Percentiles rank a stretch among this genome's conserved stretches.
Evolutionary conservation across 495 filamentous ascomycete genomes (phyloP).

Genomic region (Penicillium chermesinum): DNA sequence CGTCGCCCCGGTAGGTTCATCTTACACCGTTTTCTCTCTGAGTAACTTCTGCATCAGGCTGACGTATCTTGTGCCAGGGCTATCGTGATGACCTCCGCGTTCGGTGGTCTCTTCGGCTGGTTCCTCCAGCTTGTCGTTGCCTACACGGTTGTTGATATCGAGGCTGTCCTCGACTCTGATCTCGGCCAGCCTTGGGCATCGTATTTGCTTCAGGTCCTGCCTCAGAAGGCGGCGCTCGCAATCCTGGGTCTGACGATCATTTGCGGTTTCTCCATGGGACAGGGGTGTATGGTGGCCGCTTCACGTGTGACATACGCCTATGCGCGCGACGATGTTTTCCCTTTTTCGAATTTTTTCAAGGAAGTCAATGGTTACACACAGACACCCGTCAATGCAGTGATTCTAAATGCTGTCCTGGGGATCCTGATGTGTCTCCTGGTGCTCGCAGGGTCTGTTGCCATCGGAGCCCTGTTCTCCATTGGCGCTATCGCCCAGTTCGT

Average conservation of each 20-base stretch:
- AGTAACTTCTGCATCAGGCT: too few species aligned
- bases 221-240: conserved; percentile 58
- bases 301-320: conserved; percentile 77
- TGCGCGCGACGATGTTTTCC: conserved; percentile 74
- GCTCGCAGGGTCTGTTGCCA: conserved; percentile 60
- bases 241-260: conserved; percentile 68
- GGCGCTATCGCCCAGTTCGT: conserved; percentile 70
- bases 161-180: conserved; percentile 53
- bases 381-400: conserved; percentile 75
- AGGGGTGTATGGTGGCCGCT: conserved; percentile 78
- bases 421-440: conserved; percentile 62
- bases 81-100: conserved; percentile 65
- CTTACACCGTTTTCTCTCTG: too few species aligned
- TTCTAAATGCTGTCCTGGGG: conserved; percentile 64
- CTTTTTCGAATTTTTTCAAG: conserved; percentile 59
- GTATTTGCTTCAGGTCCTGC: conserved; percentile 66
- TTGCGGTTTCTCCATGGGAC: conserved; percentile 75
- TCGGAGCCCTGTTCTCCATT: conserved; percentile 72
- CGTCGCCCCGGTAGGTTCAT: conserved; percentile 56
- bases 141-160: conserved; percentile 72
- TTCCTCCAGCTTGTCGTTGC: conserved; percentile 72
- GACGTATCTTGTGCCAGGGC: conserved; percentile 25
- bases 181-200: conserved; percentile 74
- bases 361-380: conserved; percentile 59
- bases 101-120: conserved; percentile 69